Evolutionary conservation across 179 eudicot genomes (phyloP), one percentile per base, ranked within the genome.

Genomic region (Vitellaria paradoxa): DNA sequence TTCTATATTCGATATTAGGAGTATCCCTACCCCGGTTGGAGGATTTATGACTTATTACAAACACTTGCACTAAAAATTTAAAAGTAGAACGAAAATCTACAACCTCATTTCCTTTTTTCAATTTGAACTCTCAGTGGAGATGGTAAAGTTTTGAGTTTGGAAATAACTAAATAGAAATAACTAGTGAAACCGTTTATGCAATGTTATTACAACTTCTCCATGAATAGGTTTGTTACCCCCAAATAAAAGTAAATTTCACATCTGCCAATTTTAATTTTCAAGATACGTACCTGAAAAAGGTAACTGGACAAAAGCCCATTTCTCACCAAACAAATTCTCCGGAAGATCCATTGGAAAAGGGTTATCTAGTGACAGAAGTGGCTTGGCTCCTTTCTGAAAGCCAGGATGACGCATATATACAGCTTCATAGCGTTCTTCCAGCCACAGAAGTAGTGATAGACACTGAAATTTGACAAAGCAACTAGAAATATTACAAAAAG

Each of bases 281-380:
- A 67, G 30, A 64, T 37, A 59, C 45, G 65, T 84, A 95, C 99
- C 98, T 86, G 97, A 88, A 82, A 88, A 93, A 42, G 99, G 93
- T 76, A 95, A 78, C 84, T 95, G 99, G 17, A 95, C 99, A 76
- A 95, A 95, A 74, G 99, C 97, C 99, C 99, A 95, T 87, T 81
- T 90, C 63, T 95, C 99, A 8, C 99, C 99, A 77, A 89, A 86
- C 78, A 95, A 76, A 82, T 90, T 95, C 82, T 95, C 97, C 0
- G 99, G 97, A 72, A 95, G 98, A 10, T 91, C 91, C 97, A 91
- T 88, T 10, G 99, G 98, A 74, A 95, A 95, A 64, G 99, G 98
- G 81, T 95, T 91, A 79, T 95, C 97, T 73, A 95, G 89, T 15
- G 91, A 85, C 77, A 91, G 82, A 71, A 95, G 92, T 1, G 98